phyloP scores from a whole-genome alignment of 331 rosid genomes.

The Telfairia occidentalis region DNA sequence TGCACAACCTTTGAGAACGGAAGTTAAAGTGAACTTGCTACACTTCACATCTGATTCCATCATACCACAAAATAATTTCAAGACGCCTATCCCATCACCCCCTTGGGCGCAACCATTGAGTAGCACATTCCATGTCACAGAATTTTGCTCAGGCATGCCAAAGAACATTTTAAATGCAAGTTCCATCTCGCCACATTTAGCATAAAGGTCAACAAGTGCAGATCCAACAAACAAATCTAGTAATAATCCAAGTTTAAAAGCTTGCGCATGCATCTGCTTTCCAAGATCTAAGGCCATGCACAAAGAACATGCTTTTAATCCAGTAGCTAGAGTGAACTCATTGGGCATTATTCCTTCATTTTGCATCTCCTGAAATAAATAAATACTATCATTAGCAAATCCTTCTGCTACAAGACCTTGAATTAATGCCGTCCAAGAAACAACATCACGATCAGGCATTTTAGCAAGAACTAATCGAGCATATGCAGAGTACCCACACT shows the following conservation, averaged over 20 bases:
- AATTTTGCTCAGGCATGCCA: constrained; percentile 51
- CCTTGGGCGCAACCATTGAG: constrained; percentile 44
- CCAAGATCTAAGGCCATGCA: constrained; percentile 36
- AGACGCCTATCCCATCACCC: constrained; percentile 30
- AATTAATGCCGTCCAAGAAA: constrained; percentile 60
- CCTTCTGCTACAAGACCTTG: constrained; percentile 49
- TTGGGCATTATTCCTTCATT: constrained; percentile 40
- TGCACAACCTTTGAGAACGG: constrained; percentile 51
- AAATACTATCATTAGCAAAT: constrained; percentile 24
- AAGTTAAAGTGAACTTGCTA: constrained; percentile 38
- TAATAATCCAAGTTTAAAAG: constrained; percentile 30
- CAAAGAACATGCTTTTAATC: constrained; percentile 51
- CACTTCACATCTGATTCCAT: constrained; percentile 31
- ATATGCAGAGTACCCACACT: constrained; percentile 30
- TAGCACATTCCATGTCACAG: constrained; percentile 54
- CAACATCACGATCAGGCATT: constrained; percentile 52
- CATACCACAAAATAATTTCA: constrained; percentile 39
- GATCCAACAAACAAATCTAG: constrained; percentile 45
- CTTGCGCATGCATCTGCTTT: constrained; percentile 49
- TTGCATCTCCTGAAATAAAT: constrained; percentile 46
- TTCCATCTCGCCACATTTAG: constrained; percentile 45
- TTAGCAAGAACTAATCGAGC: constrained; percentile 38
- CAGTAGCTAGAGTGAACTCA: constrained; percentile 48
- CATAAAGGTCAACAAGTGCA: constrained; percentile 50
- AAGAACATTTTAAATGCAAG: constrained; percentile 39